A percentile compares a stretch with the other conserved stretches of the same genome.
Evolutionary conservation across 2,329 filamentous ascomycete genomes (phyloP).

Genomic region (Dothideomycetes sp.): DNA sequence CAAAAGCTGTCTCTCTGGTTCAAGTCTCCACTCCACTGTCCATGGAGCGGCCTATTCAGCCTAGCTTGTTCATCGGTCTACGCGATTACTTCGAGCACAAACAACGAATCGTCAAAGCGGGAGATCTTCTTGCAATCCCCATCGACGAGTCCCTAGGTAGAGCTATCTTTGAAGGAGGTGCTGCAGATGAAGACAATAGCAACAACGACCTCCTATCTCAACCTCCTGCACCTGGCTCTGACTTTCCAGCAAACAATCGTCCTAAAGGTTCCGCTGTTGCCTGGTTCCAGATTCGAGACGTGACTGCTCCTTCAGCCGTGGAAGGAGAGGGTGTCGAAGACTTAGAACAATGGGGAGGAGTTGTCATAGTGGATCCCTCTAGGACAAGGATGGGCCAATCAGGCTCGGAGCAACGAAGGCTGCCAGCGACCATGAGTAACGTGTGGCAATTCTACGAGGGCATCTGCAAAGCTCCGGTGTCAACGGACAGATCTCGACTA

Average conservation of each 20-base stretch:
- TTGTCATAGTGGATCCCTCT: constrained; percentile 74
- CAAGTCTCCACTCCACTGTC: constrained; percentile 85
- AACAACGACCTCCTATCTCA: constrained; percentile 26
- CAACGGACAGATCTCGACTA: constrained; percentile 47
- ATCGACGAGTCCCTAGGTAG: constrained; percentile 78
- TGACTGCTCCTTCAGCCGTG: constrained; percentile 38
- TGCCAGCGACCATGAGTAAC: constrained; percentile 65
- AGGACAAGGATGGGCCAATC: constrained; percentile 86
- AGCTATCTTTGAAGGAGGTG: constrained; percentile 63
- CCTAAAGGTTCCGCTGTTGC: constrained; percentile 44
- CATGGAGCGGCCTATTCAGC: constrained; percentile 74
- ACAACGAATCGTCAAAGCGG: constrained; percentile 70
- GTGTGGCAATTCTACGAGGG: constrained; percentile 88
- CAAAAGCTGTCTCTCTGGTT: constrained; percentile 72
- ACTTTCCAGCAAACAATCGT: neutral
- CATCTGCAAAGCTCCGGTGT: constrained; percentile 47
- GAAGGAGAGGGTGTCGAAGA: constrained; percentile 46
- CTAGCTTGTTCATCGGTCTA: constrained; percentile 72
- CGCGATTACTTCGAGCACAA: constrained; percentile 82
- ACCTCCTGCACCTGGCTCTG: constrained; percentile 11
- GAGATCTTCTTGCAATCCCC: constrained; percentile 79
- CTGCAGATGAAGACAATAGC: constrained; percentile 57
- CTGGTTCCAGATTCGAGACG: constrained; percentile 85
- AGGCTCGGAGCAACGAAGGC: constrained; percentile 70
- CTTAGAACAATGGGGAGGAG: constrained; percentile 69